A percentile compares a stretch with the other conserved stretches of the same genome.
These are phyloP conservation scores for Rhodotorula sp. DNA, from an alignment of 1,284 basidiomycete genomes.

Conservation along the genomic window DNA sequence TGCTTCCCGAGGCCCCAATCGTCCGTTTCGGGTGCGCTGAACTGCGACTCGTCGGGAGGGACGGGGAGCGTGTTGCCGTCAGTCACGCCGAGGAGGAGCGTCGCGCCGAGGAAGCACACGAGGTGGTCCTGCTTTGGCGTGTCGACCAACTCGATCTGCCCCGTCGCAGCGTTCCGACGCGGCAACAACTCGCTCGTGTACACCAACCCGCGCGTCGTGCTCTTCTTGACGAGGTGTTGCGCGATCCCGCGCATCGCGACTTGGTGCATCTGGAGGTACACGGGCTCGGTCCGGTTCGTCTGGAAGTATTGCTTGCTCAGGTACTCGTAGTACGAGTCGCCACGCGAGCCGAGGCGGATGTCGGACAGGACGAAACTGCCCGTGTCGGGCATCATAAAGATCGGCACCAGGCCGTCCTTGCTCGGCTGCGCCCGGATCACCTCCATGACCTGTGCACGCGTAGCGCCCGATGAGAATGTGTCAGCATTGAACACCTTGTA, in stretches of 20 bases:
- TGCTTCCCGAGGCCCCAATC: conserved; percentile 81
- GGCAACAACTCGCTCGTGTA: conserved; percentile 76
- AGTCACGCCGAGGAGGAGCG: conserved; percentile 83
- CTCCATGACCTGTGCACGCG: conserved; percentile 63
- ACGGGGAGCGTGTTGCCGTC: conserved; percentile 60
- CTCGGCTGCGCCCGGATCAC: conserved; percentile 64
- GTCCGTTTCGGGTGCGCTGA: conserved; percentile 59
- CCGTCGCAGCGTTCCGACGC: conserved; percentile 43
- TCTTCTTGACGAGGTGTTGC: conserved; percentile 66
- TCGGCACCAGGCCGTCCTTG: conserved; percentile 73
- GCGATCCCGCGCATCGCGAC: conserved; percentile 79
- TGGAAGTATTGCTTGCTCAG: conserved; percentile 51
- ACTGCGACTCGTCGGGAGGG: conserved; percentile 56
- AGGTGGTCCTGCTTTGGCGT: conserved; percentile 75
- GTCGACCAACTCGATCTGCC: conserved; percentile 37
- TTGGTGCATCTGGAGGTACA: conserved; percentile 86
- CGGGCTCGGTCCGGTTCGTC: conserved; percentile 69
- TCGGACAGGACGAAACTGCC: conserved; percentile 55
- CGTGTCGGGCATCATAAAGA: conserved; percentile 60
- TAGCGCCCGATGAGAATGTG: neutral
- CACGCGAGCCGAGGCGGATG: conserved; percentile 85
- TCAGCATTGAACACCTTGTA: neutral
- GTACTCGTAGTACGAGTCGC: conserved; percentile 85
- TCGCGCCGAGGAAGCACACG: conserved; percentile 85
- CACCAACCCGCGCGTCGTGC: conserved; percentile 56